phyloP scores from a whole-genome alignment of 805 yeast species.

The Starmera dryadoides region DNA sequence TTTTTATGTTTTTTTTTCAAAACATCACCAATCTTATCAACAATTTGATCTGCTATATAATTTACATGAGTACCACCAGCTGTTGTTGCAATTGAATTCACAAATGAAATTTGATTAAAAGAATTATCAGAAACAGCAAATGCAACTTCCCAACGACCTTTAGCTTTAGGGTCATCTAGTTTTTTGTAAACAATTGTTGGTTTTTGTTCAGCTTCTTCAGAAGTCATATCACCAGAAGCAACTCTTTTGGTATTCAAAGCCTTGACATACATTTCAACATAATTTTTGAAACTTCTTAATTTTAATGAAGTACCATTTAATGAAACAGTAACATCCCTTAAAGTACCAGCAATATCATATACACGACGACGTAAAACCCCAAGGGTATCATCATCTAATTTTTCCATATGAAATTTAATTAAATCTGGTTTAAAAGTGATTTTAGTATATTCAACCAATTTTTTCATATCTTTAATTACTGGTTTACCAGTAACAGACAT shows the following conservation, averaged over 20 bases:
- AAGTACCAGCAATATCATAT: constrained; percentile 92
- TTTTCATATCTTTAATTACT: constrained; percentile 43
- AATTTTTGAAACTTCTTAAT: constrained; percentile 71
- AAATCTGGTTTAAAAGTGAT: constrained; percentile 87
- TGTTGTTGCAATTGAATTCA: constrained; percentile 95
- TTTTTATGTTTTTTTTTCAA: constrained; percentile 61
- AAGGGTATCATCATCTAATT: constrained; percentile 72
- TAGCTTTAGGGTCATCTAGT: constrained; percentile 44
- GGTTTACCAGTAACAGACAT: constrained; percentile 79
- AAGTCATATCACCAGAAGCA: constrained; percentile 21
- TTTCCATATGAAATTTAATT: constrained; percentile 75
- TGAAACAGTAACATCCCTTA: constrained; percentile 69
- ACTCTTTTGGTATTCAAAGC: constrained; percentile 48
- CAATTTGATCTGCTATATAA: constrained; percentile 76
- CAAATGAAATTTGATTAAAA: constrained; percentile 93
- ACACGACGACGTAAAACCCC: constrained; percentile 90
- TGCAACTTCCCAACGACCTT: constrained; percentile 85
- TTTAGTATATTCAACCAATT: constrained; percentile 73
- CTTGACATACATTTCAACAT: constrained; percentile 82
- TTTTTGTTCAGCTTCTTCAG: constrained; percentile 30
- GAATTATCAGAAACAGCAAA: constrained; percentile 87
- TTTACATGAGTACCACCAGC: constrained; percentile 95
- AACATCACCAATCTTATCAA: constrained; percentile 64
- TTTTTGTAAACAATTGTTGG: constrained; percentile 73
- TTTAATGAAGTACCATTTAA: constrained; percentile 69